phyloP scores from a whole-genome alignment of 208 protist species.

The Crithidia mellificae region DNA sequence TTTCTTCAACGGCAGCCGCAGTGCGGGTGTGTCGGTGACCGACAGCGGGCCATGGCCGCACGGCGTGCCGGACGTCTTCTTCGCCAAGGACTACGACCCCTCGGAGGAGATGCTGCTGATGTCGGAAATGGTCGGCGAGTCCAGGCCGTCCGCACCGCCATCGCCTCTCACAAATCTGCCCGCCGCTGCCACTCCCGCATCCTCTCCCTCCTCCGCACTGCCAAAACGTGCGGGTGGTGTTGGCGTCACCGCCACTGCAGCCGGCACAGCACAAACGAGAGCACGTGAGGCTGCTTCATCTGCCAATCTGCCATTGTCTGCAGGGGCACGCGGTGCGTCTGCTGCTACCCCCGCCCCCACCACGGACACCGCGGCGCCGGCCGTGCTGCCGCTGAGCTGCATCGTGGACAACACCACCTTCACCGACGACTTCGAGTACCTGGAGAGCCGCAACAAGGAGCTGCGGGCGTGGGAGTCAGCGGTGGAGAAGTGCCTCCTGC shows the following conservation, averaged over 20 bases:
- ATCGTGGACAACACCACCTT: constrained; percentile 51
- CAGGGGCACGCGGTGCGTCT: not conserved
- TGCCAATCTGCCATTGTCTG: not conserved
- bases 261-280: not conserved
- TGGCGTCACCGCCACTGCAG: no score
- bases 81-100: constrained; percentile 28
- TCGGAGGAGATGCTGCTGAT: constrained; percentile 28
- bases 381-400: constrained; percentile 10
- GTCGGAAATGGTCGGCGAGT: constrained; percentile 29
- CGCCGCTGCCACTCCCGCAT: not conserved
- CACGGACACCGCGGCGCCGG: no score
- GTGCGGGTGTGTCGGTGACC: not conserved
- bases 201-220: not conserved
- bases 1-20: not conserved
- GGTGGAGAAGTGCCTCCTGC: constrained; percentile 78
- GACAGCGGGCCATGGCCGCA: constrained; percentile 60
- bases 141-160: not conserved
- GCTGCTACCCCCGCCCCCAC: not conserved
- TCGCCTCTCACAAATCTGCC: not conserved
- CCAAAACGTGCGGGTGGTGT: not conserved
- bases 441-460: constrained; percentile 67
- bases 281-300: not conserved
- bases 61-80: constrained; percentile 63
- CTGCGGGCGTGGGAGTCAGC: constrained; percentile 70
- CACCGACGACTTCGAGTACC: constrained; percentile 61